phyloP scores from a whole-genome alignment of 2,329 filamentous ascomycete species.

The Hypomyces perniciosus region DNA sequence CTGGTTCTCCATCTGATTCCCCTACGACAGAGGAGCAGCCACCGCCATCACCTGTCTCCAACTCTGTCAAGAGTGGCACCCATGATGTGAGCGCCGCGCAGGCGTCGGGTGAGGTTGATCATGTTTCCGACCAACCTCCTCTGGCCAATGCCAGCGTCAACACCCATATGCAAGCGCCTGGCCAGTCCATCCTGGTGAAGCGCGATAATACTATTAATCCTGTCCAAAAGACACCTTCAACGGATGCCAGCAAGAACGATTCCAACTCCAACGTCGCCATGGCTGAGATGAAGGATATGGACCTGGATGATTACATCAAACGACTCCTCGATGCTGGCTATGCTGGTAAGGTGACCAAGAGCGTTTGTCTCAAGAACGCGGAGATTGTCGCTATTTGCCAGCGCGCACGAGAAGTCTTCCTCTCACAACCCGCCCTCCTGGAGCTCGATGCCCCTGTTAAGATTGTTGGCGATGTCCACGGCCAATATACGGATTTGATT shows the following conservation, averaged over 20 bases:
- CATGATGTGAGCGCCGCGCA: slow-evolving; percentile 77
- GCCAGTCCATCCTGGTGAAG: slow-evolving; percentile 85
- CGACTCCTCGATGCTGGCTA: slow-evolving; percentile 91
- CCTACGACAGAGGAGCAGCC: slow-evolving; percentile 48
- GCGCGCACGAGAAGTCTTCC: slow-evolving; percentile 78
- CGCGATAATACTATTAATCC: slow-evolving; percentile 66
- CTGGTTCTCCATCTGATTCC: slow-evolving; percentile 27
- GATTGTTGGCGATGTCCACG: slow-evolving; percentile 94
- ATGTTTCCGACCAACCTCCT: slow-evolving; percentile 86
- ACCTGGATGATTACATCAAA: slow-evolving; percentile 96
- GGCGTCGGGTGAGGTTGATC: slow-evolving; percentile 83
- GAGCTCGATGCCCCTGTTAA: slow-evolving; percentile 94
- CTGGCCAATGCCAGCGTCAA: slow-evolving; percentile 55
- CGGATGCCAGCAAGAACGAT: slow-evolving; percentile 39
- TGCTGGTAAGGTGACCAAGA: slow-evolving; percentile 94
- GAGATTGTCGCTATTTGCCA: slow-evolving; percentile 93
- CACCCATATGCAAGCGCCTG: slow-evolving; percentile 60
- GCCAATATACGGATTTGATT: slow-evolving; percentile 93
- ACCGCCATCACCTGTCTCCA: slow-evolving; percentile 84
- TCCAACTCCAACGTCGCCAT: slow-evolving; percentile 62
- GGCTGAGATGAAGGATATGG: slow-evolving; percentile 83
- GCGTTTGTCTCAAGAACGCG: slow-evolving; percentile 93
- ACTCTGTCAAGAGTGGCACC: slow-evolving; percentile 63
- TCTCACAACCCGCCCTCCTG: slow-evolving; percentile 85
- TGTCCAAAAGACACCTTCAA: slow-evolving; percentile 43